Evolutionary conservation across 306 rosid genomes (phyloP).

Genomic region (Lathyrus aphaca): DNA sequence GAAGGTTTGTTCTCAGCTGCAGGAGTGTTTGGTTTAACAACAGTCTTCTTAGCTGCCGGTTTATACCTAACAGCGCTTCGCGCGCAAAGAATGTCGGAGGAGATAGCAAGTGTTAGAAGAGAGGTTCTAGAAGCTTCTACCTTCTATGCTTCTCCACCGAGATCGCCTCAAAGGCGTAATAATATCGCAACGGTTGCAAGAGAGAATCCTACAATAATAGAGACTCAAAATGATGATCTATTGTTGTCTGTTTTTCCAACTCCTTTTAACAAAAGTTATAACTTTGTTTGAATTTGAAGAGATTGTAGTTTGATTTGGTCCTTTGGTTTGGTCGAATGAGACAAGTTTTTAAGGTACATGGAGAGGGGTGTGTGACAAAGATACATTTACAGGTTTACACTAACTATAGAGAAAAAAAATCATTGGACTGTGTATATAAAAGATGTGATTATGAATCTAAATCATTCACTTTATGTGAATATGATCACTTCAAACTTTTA

Average conservation of each 20-base stretch:
- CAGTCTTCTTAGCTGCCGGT: constrained; percentile 78
- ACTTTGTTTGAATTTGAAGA: constrained; percentile 34
- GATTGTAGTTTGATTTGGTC: constrained; percentile 7
- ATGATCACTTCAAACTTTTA: background rate
- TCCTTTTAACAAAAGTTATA: constrained; percentile 51
- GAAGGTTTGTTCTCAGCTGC: constrained; percentile 80
- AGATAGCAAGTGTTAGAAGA: constrained; percentile 52
- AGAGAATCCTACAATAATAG: constrained; percentile 62
- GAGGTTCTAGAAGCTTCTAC: constrained; percentile 62
- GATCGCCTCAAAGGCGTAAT: constrained; percentile 53
- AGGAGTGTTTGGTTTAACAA: constrained; percentile 68
- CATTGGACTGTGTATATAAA: constrained; percentile 27
- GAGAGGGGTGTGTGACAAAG: constrained; percentile 26
- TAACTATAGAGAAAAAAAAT: constrained; percentile 9
- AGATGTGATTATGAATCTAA: background rate
- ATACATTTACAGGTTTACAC: background rate
- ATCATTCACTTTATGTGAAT: background rate
- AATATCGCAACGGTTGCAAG: constrained; percentile 53
- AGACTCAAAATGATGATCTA: constrained; percentile 37
- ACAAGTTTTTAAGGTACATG: background rate
- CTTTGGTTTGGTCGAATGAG: constrained; percentile 12
- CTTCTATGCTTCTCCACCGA: constrained; percentile 68
- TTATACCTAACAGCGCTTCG: constrained; percentile 70
- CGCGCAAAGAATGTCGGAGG: constrained; percentile 59
- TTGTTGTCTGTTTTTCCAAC: constrained; percentile 50